A percentile compares a stretch with the other conserved stretches of the same genome.
phyloP scores from a whole-genome alignment of 2,329 filamentous ascomycete genomes.

The Aspergillus quadricinctus region DNA sequence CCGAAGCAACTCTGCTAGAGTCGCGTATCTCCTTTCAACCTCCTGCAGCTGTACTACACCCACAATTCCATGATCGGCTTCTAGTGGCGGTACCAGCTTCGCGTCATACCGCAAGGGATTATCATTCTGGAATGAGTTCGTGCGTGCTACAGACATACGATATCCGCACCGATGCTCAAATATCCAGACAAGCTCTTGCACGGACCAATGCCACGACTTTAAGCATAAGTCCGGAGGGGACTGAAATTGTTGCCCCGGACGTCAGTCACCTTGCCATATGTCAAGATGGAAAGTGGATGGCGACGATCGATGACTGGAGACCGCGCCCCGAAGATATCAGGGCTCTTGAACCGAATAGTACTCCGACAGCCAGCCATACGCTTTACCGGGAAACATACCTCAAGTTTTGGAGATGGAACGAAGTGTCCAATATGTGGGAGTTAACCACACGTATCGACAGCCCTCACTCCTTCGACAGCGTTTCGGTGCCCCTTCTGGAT shows the following conservation, averaged over 20 bases:
- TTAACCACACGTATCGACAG: slow-evolving; percentile 78
- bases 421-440: slow-evolving; percentile 57
- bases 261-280: slow-evolving; percentile 73
- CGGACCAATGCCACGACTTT: slow-evolving; percentile 81
- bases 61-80: slow-evolving; percentile 58
- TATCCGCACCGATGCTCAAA: slow-evolving; percentile 68
- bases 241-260: slow-evolving; percentile 70
- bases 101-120: slow-evolving; percentile 36
- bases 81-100: slow-evolving; percentile 62
- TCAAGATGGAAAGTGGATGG: slow-evolving; percentile 80
- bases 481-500: slow-evolving; percentile 61
- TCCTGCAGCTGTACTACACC: slow-evolving; percentile 61
- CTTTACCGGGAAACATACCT: slow-evolving; percentile 67
- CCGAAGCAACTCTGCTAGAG: slow-evolving; percentile 35
- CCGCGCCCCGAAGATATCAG: slow-evolving; percentile 67
- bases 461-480: slow-evolving; percentile 62
- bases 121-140: slow-evolving; percentile 50
- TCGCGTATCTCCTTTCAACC: slow-evolving; percentile 6
- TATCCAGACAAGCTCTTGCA: slow-evolving; percentile 83
- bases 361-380: slow-evolving; percentile 42
- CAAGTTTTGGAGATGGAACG: slow-evolving; percentile 80
- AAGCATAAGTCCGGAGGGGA: slow-evolving; percentile 68
- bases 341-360: slow-evolving; percentile 44
- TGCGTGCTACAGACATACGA: slow-evolving; percentile 74
- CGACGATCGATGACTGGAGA: slow-evolving; percentile 86